Evolutionary conservation across 257 asterid genomes (phyloP).

Genomic region (Misopates orontium): DNA sequence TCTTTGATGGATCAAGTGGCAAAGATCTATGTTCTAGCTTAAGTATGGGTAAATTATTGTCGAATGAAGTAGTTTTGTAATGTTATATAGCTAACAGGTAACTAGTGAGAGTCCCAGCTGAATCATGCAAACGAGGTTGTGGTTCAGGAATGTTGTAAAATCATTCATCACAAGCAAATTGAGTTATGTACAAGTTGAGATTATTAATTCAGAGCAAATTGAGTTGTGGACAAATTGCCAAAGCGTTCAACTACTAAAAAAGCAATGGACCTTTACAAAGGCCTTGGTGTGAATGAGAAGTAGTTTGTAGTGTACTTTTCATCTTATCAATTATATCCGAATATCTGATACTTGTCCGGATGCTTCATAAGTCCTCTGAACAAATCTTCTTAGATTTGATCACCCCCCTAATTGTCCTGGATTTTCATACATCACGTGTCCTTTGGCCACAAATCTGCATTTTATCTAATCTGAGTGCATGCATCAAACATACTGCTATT

Average conservation of each 20-base stretch:
- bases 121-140: conserved; percentile 2
- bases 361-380: too few relatives aligned
- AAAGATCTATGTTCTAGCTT: conserved; percentile 12
- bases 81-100: conserved; percentile 3
- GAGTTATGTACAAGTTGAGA: too few relatives aligned
- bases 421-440: too few relatives aligned
- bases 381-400: too few relatives aligned
- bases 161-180: neutral
- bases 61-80: neutral
- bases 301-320: too few relatives aligned
- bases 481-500: too few relatives aligned
- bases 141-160: conserved; percentile 3
- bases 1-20: neutral
- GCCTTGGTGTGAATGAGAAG: neutral
- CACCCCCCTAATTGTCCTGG: too few relatives aligned
- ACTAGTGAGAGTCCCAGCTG: neutral
- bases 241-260: neutral
- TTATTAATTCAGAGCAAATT: too few relatives aligned
- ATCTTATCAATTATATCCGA: too few relatives aligned
- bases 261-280: neutral
- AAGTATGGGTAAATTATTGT: neutral
- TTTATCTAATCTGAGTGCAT: too few relatives aligned
- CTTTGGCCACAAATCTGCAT: too few relatives aligned
- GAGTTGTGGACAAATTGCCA: neutral
- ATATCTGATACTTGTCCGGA: too few relatives aligned